Conservation (phyloP, 1,139 yeast genomes). For the Lodderomyces beijingensis region DNA sequence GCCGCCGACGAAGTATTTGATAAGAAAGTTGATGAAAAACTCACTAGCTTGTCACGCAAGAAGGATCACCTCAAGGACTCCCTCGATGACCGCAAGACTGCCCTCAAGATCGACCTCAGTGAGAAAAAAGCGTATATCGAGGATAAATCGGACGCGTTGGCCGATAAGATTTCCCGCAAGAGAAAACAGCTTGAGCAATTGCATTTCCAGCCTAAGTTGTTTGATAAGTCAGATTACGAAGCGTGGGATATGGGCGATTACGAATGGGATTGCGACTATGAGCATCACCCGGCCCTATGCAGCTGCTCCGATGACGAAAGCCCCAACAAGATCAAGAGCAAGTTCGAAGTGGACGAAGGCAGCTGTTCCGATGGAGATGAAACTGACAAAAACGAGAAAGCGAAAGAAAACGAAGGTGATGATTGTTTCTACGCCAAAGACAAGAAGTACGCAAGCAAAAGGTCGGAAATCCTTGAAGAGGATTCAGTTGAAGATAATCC, state of each 20-base stretch:
- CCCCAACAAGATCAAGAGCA: slow-evolving; percentile 2
- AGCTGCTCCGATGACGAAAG: slow-evolving; percentile 3
- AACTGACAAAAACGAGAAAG: not conserved
- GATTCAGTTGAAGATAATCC: slow-evolving; percentile 1
- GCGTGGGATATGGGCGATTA: slow-evolving; percentile 5
- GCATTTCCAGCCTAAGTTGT: slow-evolving; percentile 13
- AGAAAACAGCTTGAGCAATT: slow-evolving; percentile 5
- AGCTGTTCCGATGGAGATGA: not conserved
- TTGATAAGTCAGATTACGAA: slow-evolving; percentile 10
- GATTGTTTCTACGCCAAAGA: slow-evolving; percentile 2
- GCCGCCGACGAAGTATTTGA: slow-evolving; percentile 20
- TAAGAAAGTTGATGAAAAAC: slow-evolving; percentile 10
- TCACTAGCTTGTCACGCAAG: slow-evolving; percentile 14
- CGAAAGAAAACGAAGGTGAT: not conserved
- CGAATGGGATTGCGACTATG: slow-evolving; percentile 6
- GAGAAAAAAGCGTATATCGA: slow-evolving; percentile 6
- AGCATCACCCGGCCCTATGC: no score
- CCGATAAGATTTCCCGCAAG: slow-evolving; percentile 7
- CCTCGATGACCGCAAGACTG: slow-evolving; percentile 10
- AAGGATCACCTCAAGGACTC: slow-evolving; percentile 13
- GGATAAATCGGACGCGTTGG: slow-evolving; percentile 6
- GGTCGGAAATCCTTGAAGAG: no score
- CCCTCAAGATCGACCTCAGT: slow-evolving; percentile 4
- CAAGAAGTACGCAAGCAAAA: slow-evolving; percentile 9
- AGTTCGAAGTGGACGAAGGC: not conserved